Evolutionary conservation across 1,284 basidiomycete species (phyloP).

Genomic region (Hymenochaete sp.): DNA sequence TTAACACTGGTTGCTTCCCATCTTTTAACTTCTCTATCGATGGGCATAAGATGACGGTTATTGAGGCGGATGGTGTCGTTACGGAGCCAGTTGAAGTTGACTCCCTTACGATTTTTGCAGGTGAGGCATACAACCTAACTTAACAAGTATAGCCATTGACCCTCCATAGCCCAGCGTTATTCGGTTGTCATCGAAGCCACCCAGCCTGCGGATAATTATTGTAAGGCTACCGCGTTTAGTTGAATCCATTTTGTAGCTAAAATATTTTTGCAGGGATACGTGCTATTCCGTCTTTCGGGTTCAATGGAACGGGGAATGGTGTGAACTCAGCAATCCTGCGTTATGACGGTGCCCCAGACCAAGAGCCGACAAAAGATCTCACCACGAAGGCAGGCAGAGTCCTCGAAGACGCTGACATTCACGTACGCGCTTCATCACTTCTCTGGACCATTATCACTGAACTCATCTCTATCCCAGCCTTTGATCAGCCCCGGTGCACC

Average conservation of each 20-base stretch:
- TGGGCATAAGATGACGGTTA: slow-evolving; percentile 37
- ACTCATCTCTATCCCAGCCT: slow-evolving; percentile 16
- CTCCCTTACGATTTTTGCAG: slow-evolving; percentile 28
- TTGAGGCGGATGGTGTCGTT: slow-evolving; percentile 41
- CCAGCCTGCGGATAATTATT: slow-evolving; percentile 35
- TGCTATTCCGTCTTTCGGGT: slow-evolving; percentile 23
- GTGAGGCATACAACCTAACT: background rate
- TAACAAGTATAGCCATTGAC: slow-evolving; percentile 22
- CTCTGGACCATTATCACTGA: too few species aligned
- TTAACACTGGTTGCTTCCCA: slow-evolving; percentile 32
- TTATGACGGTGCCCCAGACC: slow-evolving; percentile 23
- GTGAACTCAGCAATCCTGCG: slow-evolving; percentile 33
- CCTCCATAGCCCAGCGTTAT: slow-evolving; percentile 30
- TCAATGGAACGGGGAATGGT: slow-evolving; percentile 22
- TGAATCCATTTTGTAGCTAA: too few species aligned
- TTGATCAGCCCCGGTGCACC: slow-evolving; percentile 28
- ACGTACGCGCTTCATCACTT: slow-evolving; percentile 14
- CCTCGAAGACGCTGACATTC: slow-evolving; percentile 29
- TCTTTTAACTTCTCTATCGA: slow-evolving; percentile 30
- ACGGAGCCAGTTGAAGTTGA: slow-evolving; percentile 35
- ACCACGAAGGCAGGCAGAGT: slow-evolving; percentile 14
- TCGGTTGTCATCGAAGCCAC: slow-evolving; percentile 30
- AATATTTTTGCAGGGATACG: slow-evolving; percentile 23
- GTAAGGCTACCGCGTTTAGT: slow-evolving; percentile 20
- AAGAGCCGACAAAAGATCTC: slow-evolving; percentile 9